Evolutionary conservation across 2,329 filamentous ascomycete species (phyloP), one percentile per base, ranked within the genome.

Genomic region (Pseudocercospora pini-densiflorae): DNA sequence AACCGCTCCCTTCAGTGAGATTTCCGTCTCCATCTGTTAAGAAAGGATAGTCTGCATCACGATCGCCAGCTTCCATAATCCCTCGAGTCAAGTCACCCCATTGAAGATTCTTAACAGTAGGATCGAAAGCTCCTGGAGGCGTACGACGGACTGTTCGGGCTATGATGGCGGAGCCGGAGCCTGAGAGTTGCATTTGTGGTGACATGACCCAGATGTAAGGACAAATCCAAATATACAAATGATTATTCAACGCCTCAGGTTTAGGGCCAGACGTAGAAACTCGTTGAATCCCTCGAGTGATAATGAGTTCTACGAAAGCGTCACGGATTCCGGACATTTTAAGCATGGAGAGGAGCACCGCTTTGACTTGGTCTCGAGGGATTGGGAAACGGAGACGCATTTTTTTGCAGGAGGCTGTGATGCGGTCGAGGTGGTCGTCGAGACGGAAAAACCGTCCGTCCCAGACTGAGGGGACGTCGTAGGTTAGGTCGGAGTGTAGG

Each of bases 161-260:
- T 24, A 86, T 69, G 10, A 85, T 74, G 0, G 83, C 82, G 2
- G 65, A 77, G 3, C 80, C 82, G 5, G 33, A 53, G 0, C 82
- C 83, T 0, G 23, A 63, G 16, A 61, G 66, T 66, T 85, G 84
- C 10, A 80, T 68, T 2, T 79, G 72, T 0, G 83, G 84, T 0
- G 80, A 75, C 83, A 85, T 85, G 0, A 82, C 80, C 84, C 83
- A 86, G 2, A 85, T 73, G 59, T 83, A 86, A 0, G 84, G 83
- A 62, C 77, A 73, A 14, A 85, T 75, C 51, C 84, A 81, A 76
- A 86, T 78, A 71, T 86, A 86, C 0, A 86, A 73, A 14, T 76
- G 81, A 57, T 81, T 80, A 1, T 72, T 40, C 12, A 81, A 62
- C 1, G 81, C 79, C 1, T 78, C 76, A 0, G 77, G 72, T 1